A percentile compares a stretch with the other conserved stretches of the same genome.
phyloP scores from a whole-genome alignment of 306 rosid genomes.

The Rubus parviflorus region DNA sequence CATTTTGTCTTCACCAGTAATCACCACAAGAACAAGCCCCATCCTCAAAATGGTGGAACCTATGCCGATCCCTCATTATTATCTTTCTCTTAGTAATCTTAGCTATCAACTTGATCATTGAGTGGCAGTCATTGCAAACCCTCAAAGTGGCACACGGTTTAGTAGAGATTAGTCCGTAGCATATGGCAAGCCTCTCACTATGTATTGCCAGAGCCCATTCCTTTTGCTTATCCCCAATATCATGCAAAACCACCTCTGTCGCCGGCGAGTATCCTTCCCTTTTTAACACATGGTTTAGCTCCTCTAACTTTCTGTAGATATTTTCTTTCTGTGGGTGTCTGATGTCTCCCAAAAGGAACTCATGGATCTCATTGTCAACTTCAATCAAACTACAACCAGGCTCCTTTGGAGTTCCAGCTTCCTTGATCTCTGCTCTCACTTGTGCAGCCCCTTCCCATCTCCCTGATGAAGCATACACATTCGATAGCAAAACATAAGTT shows the following conservation, averaged over 20 bases:
- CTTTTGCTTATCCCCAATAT: constrained; percentile 38
- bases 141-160: constrained; percentile 35
- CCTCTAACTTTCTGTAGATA: constrained; percentile 36
- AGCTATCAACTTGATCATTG: constrained; percentile 45
- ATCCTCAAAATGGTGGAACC: constrained; percentile 55
- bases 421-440: constrained; percentile 44
- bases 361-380: constrained; percentile 46
- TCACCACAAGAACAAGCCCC: constrained; percentile 47
- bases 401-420: constrained; percentile 42
- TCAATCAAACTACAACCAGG: constrained; percentile 54
- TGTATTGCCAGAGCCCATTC: constrained; percentile 45
- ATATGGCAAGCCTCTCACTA: constrained; percentile 51
- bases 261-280: constrained; percentile 42
- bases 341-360: constrained; percentile 49
- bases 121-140: constrained; percentile 47
- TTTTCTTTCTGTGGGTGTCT: constrained; percentile 42
- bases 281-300: constrained; percentile 33
- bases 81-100: constrained; percentile 38
- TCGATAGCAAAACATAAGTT: constrained; percentile 40
- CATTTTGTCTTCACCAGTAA: constrained; percentile 36
- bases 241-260: constrained; percentile 40
- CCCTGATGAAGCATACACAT: constrained; percentile 44
- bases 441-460: constrained; percentile 35
- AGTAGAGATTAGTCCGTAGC: constrained; percentile 48
- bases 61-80: constrained; percentile 50